phyloP scores from a whole-genome alignment of 805 yeast genomes.

The Priceomyces fermenticarens region DNA sequence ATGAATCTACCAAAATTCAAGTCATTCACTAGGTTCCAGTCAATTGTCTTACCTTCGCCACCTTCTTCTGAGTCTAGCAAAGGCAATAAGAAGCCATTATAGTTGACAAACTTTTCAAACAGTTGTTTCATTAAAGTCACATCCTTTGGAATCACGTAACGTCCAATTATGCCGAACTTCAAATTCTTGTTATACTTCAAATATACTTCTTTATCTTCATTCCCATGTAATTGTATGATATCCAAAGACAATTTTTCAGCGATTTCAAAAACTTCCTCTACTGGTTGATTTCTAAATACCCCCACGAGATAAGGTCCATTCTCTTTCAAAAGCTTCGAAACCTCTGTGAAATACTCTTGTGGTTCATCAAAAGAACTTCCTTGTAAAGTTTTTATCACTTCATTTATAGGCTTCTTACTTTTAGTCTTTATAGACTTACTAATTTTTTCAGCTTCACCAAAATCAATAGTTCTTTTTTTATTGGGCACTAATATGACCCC shows the following conservation, averaged over 20 bases:
- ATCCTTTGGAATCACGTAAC: conserved; percentile 63
- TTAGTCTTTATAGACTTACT: conserved; percentile 21
- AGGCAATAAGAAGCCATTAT: conserved; percentile 48
- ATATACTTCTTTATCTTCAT: conserved; percentile 49
- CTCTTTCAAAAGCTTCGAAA: conserved; percentile 20
- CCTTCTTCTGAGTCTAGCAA: conserved; percentile 86
- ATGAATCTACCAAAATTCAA: conserved; percentile 47
- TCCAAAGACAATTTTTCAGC: conserved; percentile 55
- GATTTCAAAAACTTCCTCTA: conserved; percentile 53
- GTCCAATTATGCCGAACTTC: conserved; percentile 62
- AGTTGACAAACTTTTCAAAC: conserved; percentile 10
- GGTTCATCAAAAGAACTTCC: conserved; percentile 9
- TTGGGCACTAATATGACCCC: conserved; percentile 89
- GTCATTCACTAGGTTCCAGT: conserved; percentile 56
- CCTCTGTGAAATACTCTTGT: conserved; percentile 28
- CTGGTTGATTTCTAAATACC: conserved; percentile 80
- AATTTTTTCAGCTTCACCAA: conserved; percentile 25
- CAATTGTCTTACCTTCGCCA: conserved; percentile 81
- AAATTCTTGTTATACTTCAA: conserved; percentile 39
- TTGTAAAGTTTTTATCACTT: conserved; percentile 13
- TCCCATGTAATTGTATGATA: conserved; percentile 85
- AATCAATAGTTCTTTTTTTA: conserved; percentile 63
- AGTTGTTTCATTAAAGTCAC: conserved; percentile 14
- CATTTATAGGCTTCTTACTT: conserved; percentile 16
- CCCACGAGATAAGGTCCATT: conserved; percentile 79